Evolutionary conservation across 805 yeast genomes (phyloP).

Genomic region (Debaryomyces castellii): DNA sequence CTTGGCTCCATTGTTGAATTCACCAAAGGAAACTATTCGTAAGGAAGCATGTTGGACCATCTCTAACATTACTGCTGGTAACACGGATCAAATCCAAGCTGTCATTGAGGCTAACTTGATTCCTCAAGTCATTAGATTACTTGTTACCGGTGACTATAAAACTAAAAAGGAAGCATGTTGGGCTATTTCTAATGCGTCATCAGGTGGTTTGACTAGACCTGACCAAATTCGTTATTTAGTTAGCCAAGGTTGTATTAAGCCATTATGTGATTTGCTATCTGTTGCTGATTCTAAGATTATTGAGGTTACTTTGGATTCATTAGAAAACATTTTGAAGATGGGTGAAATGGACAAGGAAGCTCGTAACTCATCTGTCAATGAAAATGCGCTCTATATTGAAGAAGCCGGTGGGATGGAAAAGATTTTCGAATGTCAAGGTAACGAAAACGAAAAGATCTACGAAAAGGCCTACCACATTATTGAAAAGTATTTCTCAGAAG

Average conservation of each 20-base stretch:
- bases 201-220: conserved; percentile 90
- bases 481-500: conserved; percentile 87
- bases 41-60: conserved; percentile 99
- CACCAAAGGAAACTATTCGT: conserved; percentile 87
- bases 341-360: conserved; percentile 91
- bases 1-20: conserved; percentile 71
- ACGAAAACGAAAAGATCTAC: conserved; percentile 89
- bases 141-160: conserved; percentile 83
- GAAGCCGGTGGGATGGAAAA: conserved; percentile 99
- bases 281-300: conserved; percentile 89
- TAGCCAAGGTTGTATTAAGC: conserved; percentile 94
- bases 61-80: conserved; percentile 97
- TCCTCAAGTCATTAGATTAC: conserved; percentile 84
- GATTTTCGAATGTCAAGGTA: conserved; percentile 88
- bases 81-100: conserved; percentile 91
- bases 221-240: conserved; percentile 93
- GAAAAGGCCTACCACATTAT: conserved; percentile 87
- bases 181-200: conserved; percentile 97
- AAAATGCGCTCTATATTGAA: conserved; percentile 88
- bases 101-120: conserved; percentile 92
- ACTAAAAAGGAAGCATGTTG: conserved; percentile 99
- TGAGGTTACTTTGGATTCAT: conserved; percentile 92
- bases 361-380: conserved; percentile 67
- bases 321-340: conserved; percentile 89
- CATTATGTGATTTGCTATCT: conserved; percentile 86